Base-by-base conservation (phyloP, 2,329 filamentous ascomycete genomes). In the Monosporascus sp. region DNA sequence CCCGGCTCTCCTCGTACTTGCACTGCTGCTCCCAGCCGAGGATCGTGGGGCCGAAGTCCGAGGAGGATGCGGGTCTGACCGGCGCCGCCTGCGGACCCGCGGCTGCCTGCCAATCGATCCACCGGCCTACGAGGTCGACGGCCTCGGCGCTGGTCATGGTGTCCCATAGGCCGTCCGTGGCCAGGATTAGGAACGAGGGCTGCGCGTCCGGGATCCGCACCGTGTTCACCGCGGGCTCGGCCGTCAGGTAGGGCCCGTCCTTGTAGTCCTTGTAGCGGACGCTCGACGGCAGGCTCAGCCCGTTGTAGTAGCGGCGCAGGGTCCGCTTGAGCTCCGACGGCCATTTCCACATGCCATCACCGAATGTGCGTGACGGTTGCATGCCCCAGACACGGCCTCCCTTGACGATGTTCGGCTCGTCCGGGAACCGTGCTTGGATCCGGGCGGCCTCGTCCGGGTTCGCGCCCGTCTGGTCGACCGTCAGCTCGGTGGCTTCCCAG, bases 321-420 rank as follows among this genome's bases (percentile, higher is more conserved):
- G 72, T 65, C 37, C 70, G 64, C 53, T 79, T 72, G 6, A 81
- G 67, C 2, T 77, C 72, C 15, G 76, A 63, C 4, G 79, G 65
- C 82, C 84, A 88, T 65, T 89, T 89, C 82, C 83, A 88, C 53
- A 80, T 75, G 49, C 79, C 75, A 63, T 89, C 85, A 17, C 87
- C 87, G 63, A 90, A 89, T 0, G 83, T 85, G 5, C 86, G 76
- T 0, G 84, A 83, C 1, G 87, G 76, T 39, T 73, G 72, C 41
- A 83, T 75, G 1, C 87, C 85, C 54, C 87, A 73, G 0, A 88
- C 67, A 1, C 86, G 77, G 0, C 85, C 85, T 17, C 75, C 70
- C 53, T 76, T 73, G 3, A 88, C 73, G 11, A 84, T 75, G 8
- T 77, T 70, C 18, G 77, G 71, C 67, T 89, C 85, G 41, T 79